These are phyloP conservation scores for Mortierella sp. DNA, from an alignment of 371 early-diverging fungal species.

Conservation along the genomic window DNA sequence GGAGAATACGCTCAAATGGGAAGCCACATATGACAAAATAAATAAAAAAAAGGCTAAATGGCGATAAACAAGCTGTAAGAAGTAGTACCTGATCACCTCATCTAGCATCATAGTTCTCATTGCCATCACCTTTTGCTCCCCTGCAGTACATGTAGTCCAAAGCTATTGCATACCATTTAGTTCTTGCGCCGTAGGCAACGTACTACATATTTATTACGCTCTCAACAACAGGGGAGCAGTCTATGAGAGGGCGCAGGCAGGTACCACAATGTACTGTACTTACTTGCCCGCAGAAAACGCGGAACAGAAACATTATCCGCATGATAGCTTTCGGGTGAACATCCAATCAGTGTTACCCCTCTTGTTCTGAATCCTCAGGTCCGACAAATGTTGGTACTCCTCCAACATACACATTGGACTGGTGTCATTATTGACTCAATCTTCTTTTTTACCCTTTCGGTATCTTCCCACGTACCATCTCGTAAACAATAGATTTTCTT, in stretches of 20 bases:
- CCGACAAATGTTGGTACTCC: background rate
- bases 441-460: background rate
- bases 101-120: slow-evolving; percentile 6
- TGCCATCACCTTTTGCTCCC: background rate
- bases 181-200: no score
- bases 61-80: background rate
- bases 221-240: background rate
- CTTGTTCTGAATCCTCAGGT: background rate
- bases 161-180: no score
- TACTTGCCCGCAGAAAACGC: no score
- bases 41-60: slow-evolving; percentile 9
- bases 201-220: background rate
- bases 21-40: background rate
- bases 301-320: background rate
- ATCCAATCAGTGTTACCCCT: background rate
- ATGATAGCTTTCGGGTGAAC: background rate
- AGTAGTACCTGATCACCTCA: slow-evolving; percentile 3
- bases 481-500: no score
- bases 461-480: no score
- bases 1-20: slow-evolving; percentile 2
- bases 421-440: no score
- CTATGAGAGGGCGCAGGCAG: no score
- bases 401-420: no score
- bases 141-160: no score
- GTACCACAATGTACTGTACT: no score